Evolutionary conservation across 805 yeast species (phyloP).

Genomic region (Ogataea sp.): DNA sequence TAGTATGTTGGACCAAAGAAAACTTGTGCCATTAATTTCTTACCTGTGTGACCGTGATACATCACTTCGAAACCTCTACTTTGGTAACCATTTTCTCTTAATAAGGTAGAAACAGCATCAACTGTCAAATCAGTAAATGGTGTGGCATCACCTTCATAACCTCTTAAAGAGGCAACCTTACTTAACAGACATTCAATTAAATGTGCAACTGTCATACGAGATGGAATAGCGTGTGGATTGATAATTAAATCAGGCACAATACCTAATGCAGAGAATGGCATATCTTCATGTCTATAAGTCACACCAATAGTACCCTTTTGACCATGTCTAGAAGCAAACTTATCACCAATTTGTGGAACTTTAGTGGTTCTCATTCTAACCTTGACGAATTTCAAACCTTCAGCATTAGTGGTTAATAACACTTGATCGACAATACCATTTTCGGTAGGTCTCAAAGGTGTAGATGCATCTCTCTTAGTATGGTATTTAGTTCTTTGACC

Average conservation of each 20-base stretch:
- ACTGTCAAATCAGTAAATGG: conserved; percentile 98
- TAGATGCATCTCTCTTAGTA: conserved; percentile 97
- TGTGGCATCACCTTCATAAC: conserved; percentile 98
- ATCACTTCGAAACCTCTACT: conserved; percentile 97
- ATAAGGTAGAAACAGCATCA: conserved; percentile 86
- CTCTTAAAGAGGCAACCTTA: conserved; percentile 90
- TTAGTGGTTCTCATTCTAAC: conserved; percentile 99
- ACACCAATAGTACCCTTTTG: conserved; percentile 99
- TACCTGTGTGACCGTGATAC: conserved; percentile 99
- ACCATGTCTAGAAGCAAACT: conserved; percentile 99
- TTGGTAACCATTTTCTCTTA: conserved; percentile 94
- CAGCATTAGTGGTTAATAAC: conserved; percentile 92
- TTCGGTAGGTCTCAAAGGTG: conserved; percentile 94
- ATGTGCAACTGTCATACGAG: conserved; percentile 99
- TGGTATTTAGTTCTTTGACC: conserved; percentile 99
- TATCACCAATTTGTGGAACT: conserved; percentile 98
- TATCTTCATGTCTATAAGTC: conserved; percentile 95
- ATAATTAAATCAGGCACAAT: conserved; percentile 95
- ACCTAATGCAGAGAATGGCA: conserved; percentile 97
- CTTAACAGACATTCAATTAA: conserved; percentile 95
- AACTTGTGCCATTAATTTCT: conserved; percentile 94
- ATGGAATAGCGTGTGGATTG: conserved; percentile 99
- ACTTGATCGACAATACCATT: conserved; percentile 99
- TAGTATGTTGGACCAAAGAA: conserved; percentile 99
- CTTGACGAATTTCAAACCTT: conserved; percentile 94